Evolutionary conservation across 352 stramenopile genomes (phyloP), one percentile per base, ranked within the genome.

Genomic region (Thraustochytrium striatum): DNA sequence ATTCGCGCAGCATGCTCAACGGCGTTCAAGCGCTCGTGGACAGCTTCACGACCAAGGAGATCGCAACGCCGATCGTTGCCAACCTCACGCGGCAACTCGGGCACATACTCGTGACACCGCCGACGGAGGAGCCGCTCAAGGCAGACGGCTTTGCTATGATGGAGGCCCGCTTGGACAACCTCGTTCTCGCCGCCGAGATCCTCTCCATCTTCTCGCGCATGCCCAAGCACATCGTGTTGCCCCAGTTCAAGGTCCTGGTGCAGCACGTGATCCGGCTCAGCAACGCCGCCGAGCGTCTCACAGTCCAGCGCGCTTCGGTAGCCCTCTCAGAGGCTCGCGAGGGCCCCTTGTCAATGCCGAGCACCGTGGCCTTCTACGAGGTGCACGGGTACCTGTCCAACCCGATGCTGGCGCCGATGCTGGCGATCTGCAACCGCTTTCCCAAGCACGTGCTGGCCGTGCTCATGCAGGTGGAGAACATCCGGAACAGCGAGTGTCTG

Each of bases 151-250:
- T 61, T 21, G 28, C 28, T 11, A 30, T 30, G 5, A 62, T 38
- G 35, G 65, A 75, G 3, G 9, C 41, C 5, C 43, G 61, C 30
- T 43, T 75, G 1, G 47, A 30, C 8, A 38, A 38, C 19, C 44
- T 61, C 8, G 44, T 61, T 8, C 41, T 75, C 41, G 65, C 65
- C 13, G 52, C 30, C 39, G 44, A 75, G 32, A 75, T 75, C 30
- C 35, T 75, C 30, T 32, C 30, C 43, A 43, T 75, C 2, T 38
- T 75, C 36, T 58, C 65, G 39, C 44, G 61, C 32, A 61, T 75
- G 1, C 65, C 65, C 7, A 38, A 75, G 39, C 32, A n/a, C 16
- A 58, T 55, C 50, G 52, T 75, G n/a, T 43, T 75, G 65, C 41
- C 65, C 19, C 43, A 75, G 33, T 25, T 58, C 5, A 75, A 75